These are phyloP conservation scores for Triticum urartu DNA, from an alignment of 176 grass and related monocot species.

Conservation along the genomic window DNA sequence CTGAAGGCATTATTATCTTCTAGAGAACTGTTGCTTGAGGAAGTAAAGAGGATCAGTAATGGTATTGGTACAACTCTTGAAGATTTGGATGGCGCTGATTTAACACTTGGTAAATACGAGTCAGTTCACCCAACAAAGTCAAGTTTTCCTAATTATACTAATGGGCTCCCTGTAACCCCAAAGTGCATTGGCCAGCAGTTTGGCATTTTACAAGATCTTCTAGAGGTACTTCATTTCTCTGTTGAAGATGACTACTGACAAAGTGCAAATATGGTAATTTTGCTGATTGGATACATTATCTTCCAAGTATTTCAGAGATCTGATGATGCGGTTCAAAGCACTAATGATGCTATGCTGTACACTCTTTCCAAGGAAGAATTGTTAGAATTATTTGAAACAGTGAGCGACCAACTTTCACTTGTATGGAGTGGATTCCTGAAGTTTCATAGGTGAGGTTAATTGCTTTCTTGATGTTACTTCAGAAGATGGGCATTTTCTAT, in stretches of 20 bases:
- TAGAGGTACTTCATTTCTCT: slow-evolving; percentile 50
- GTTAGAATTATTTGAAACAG: slow-evolving; percentile 62
- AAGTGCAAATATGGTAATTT: not conserved
- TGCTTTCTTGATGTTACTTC: slow-evolving; percentile 29
- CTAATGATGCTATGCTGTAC: slow-evolving; percentile 58
- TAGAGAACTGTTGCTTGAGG: slow-evolving; percentile 69
- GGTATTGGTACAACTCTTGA: slow-evolving; percentile 58
- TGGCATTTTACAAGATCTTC: slow-evolving; percentile 67
- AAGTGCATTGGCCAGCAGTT: slow-evolving; percentile 52
- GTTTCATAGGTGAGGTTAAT: slow-evolving; percentile 65
- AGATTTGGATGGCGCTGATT: slow-evolving; percentile 53
- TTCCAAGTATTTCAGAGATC: slow-evolving; percentile 62
- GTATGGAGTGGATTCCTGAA: slow-evolving; percentile 91
- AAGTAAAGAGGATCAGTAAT: slow-evolving; percentile 69
- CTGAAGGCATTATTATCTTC: slow-evolving; percentile 69
- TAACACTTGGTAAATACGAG: slow-evolving; percentile 77
- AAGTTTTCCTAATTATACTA: slow-evolving; percentile 35
- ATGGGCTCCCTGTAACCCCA: slow-evolving; percentile 25
- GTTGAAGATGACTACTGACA: not conserved
- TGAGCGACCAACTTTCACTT: slow-evolving; percentile 74
- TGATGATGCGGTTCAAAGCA: slow-evolving; percentile 45
- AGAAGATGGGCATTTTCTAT: slow-evolving; percentile 1
- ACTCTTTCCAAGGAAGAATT: slow-evolving; percentile 79
- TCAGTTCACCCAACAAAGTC: slow-evolving; percentile 48
- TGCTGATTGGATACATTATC: slow-evolving; percentile 20